Evolutionary conservation across 768 basidiomycete species (phyloP).

Genomic region (Mycena polygramma): DNA sequence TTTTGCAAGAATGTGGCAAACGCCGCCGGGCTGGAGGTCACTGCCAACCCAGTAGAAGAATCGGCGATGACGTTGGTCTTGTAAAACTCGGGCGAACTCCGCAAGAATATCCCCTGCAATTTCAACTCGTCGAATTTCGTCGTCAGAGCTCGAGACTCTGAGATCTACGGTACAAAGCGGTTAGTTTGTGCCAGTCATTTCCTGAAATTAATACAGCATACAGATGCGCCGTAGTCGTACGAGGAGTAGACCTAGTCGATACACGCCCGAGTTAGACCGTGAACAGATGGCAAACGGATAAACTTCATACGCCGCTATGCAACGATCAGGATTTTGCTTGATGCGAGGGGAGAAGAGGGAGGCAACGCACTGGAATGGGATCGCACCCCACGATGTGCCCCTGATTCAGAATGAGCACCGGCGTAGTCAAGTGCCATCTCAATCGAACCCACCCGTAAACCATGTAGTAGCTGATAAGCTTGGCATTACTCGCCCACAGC

Average conservation of each 20-base stretch:
- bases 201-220: conserved; percentile 37
- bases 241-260: conserved; percentile 53
- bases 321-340: conserved; percentile 2
- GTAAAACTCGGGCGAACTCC: conserved; percentile 83
- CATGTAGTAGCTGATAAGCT: conserved; percentile 90
- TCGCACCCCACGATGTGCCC: conserved; percentile 88
- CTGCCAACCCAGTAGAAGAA: conserved; percentile 61
- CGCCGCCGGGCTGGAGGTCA: conserved; percentile 57
- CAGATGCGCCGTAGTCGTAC: conserved; percentile 85
- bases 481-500: conserved; percentile 86
- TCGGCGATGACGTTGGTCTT: conserved; percentile 84
- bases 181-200: neutral
- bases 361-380: conserved; percentile 84
- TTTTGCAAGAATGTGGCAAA: conserved; percentile 77
- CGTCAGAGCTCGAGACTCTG: conserved; percentile 75
- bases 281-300: neutral
- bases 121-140: conserved; percentile 85
- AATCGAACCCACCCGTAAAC: conserved; percentile 69
- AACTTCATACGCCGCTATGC: conserved; percentile 26
- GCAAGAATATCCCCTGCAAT: conserved; percentile 81
- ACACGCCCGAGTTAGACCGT: neutral
- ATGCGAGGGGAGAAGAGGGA: conserved; percentile 12
- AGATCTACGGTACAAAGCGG: conserved; percentile 52
- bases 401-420: conserved; percentile 52
- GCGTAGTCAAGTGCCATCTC: neutral